Base-by-base conservation (phyloP, 148 eudicot genomes). In the Chenopodium suecicum region DNA sequence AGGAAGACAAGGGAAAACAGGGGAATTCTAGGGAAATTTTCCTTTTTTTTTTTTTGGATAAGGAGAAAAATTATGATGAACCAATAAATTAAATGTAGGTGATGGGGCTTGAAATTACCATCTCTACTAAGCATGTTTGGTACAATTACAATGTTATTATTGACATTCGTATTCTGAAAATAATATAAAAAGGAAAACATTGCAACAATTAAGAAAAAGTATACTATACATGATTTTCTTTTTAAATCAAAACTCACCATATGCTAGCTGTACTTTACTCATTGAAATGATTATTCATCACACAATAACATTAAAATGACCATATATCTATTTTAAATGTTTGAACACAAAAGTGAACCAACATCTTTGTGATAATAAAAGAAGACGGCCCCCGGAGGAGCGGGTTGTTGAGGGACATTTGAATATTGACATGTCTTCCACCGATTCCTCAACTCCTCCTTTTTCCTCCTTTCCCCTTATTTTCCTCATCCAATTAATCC, bases 321-420 rank as follows among this genome's bases (percentile, higher is more conserved):
- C 56, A 34, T 58, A 0, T 9, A 23, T 31, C 2, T 9, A 23
- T 31, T 20, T 50, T 4, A 50, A 50, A n/a, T 11, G 2, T 70
- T 69, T 73, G 46, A 62, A 73, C 20, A 80, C 77, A 80, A 80
- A 73, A n/a, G 70, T 60, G 13, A 29, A 60, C 29, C 77, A 80
- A 9, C 64, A 73, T 73, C 29, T 14, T 63, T 46, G 34, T 22
- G 27, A 23, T 41, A 25, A 25, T 72, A 73, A 60, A 81, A 76
- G 62, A 4, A 4, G 71, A 41, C 31, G 32, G 63, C 16, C 79
- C 37, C 79, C 66, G 23, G 37, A 69, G 79, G 83, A 67, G 83
- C 83, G 83, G 83, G 83, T 75, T 54, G 83, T 81, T 68, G 73
- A 67, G 83, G 73, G 29, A 54, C 79, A 81, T 75, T 75, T 81